Conservation (phyloP, 768 basidiomycete species). For the Leccinum boreale region DNA sequence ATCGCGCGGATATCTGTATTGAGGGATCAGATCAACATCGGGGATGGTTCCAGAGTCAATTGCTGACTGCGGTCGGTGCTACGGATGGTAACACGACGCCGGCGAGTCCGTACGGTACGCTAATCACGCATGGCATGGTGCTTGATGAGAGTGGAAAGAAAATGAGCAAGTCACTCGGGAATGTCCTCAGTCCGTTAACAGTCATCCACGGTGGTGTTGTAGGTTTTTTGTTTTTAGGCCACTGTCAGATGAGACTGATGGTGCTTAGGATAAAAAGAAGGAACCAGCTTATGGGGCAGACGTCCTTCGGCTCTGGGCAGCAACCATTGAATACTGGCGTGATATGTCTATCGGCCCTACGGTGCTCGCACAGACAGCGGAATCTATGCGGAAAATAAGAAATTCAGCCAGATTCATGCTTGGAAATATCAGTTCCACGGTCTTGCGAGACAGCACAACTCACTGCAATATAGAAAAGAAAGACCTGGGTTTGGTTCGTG, state of each 20-base stretch:
- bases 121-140: conserved; percentile 97
- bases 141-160: conserved; percentile 84
- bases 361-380: conserved; percentile 69
- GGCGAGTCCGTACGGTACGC: conserved; percentile 60
- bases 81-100: conserved; percentile 16
- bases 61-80: conserved; percentile 73
- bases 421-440: conserved; percentile 58
- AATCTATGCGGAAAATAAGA: conserved; percentile 78
- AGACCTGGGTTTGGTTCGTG: conserved; percentile 64
- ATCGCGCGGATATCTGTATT: conserved; percentile 80
- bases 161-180: conserved; percentile 98
- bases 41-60: conserved; percentile 97
- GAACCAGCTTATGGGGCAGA: conserved; percentile 85
- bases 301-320: conserved; percentile 86
- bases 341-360: conserved; percentile 85
- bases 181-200: conserved; percentile 81
- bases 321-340: conserved; percentile 83
- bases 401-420: conserved; percentile 86
- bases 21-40: conserved; percentile 98
- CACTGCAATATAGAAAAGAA: conserved; percentile 21
- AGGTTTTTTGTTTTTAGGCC: conserved; percentile 18
- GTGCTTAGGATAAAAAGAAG: conserved; percentile 56
- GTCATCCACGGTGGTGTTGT: conserved; percentile 80
- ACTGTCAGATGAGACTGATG: background rate
- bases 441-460: conserved; percentile 1